Evolutionary conservation across 176 grass and related monocot species (phyloP).

Genomic region (Elaeis guineensis): DNA sequence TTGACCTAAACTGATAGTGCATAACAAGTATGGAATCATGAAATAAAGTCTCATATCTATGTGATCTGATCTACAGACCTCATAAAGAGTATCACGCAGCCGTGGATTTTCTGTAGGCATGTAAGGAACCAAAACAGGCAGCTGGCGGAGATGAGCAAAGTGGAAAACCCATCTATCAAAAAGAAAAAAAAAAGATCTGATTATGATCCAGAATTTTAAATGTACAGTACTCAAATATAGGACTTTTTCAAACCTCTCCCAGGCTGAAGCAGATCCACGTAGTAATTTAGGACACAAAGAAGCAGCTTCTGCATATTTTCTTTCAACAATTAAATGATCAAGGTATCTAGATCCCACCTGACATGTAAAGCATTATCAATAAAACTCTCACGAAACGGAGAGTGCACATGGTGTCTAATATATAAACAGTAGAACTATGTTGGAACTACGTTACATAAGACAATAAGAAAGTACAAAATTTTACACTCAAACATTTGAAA

Average conservation of each 20-base stretch:
- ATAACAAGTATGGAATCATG: too few relatives aligned
- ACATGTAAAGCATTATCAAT: conserved; percentile 1
- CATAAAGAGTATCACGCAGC: conserved; percentile 89
- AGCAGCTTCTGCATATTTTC: conserved; percentile 93
- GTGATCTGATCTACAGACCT: conserved; percentile 32
- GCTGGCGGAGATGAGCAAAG: conserved; percentile 92
- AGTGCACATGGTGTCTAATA: too few relatives aligned
- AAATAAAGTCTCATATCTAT: too few relatives aligned
- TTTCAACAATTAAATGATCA: conserved; percentile 95
- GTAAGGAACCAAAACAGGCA: conserved; percentile 90
- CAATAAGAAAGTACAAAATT: too few relatives aligned
- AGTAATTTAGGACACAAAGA: conserved; percentile 82
- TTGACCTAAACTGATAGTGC: too few relatives aligned
- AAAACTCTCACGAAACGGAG: too few relatives aligned
- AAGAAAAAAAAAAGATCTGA: conserved; percentile 17
- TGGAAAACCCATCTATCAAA: conserved; percentile 83
- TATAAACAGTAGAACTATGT: too few relatives aligned
- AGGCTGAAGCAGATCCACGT: conserved; percentile 80
- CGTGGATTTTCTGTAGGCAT: conserved; percentile 92
- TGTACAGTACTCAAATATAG: neutral
- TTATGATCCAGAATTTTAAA: conserved; percentile 22
- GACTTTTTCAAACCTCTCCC: conserved; percentile 74
- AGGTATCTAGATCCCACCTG: conserved; percentile 95
- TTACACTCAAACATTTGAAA: too few relatives aligned
- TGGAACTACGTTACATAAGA: too few relatives aligned